phyloP scores from a whole-genome alignment of 2,329 filamentous ascomycete species.

The Tolypocladium ovalisporum region DNA sequence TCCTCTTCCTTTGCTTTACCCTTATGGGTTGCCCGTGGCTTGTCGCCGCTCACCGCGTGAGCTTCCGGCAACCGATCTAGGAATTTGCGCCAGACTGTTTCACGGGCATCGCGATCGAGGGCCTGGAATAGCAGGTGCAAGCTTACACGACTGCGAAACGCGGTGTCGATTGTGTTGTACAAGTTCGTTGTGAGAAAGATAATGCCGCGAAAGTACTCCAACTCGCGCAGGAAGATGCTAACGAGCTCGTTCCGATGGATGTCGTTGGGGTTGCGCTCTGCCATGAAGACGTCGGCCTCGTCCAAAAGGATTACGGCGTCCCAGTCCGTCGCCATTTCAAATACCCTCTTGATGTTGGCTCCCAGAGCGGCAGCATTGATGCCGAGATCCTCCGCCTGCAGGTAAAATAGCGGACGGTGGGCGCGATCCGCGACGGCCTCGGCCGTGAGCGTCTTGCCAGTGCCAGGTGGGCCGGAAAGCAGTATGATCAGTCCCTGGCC shows the following conservation, averaged over 20 bases:
- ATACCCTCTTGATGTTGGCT: slow-evolving; percentile 32
- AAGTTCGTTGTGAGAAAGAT: slow-evolving; percentile 34
- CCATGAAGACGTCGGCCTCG: slow-evolving; percentile 43
- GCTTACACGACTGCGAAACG: slow-evolving; percentile 34
- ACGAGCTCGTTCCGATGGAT: slow-evolving; percentile 37
- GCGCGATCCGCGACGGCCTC: slow-evolving; percentile 31
- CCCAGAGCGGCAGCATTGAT: slow-evolving; percentile 30
- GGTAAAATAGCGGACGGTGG: slow-evolving; percentile 31
- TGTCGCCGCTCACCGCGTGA: not conserved
- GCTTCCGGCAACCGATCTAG: slow-evolving; percentile 20
- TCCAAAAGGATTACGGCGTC: slow-evolving; percentile 39
- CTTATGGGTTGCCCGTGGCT: not conserved
- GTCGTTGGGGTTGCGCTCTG: slow-evolving; percentile 31
- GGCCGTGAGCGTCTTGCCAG: slow-evolving; percentile 34
- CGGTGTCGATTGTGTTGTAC: slow-evolving; percentile 29
- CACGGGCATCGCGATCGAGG: slow-evolving; percentile 25
- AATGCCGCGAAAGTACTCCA: slow-evolving; percentile 33
- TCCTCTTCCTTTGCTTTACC: not conserved
- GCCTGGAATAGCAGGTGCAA: slow-evolving; percentile 33
- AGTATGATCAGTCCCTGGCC: slow-evolving; percentile 33
- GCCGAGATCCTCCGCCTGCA: slow-evolving; percentile 37
- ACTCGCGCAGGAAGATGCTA: slow-evolving; percentile 33
- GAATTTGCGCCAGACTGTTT: slow-evolving; percentile 35
- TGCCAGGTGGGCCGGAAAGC: slow-evolving; percentile 33
- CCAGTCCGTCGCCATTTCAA: slow-evolving; percentile 38